These are phyloP conservation scores for Miamiensis avidus DNA, from an alignment of 169 alveolate genomes.

Conservation along the genomic window DNA sequence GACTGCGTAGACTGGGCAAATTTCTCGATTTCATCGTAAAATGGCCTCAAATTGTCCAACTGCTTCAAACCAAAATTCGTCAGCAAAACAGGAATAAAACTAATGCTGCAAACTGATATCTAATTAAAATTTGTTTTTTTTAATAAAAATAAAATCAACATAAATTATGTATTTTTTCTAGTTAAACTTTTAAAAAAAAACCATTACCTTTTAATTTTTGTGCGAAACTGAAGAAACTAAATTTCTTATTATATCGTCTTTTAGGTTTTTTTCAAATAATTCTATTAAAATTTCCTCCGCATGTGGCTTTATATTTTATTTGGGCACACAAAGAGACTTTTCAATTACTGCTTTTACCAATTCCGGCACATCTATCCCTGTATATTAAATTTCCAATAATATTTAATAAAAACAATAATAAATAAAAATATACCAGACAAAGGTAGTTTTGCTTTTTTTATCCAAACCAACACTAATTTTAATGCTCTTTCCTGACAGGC, in stretches of 20 bases:
- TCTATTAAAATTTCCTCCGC: slow-evolving; percentile 33
- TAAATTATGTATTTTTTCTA: neutral
- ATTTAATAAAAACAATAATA: too few species aligned
- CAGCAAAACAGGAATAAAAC: slow-evolving; percentile 35
- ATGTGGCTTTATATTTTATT: slow-evolving; percentile 38
- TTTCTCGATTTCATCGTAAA: slow-evolving; percentile 47
- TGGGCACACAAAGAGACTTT: slow-evolving; percentile 50
- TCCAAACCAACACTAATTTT: slow-evolving; percentile 39
- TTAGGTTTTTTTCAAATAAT: slow-evolving; percentile 33
- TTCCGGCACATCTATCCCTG: neutral
- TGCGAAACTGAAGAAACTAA: neutral
- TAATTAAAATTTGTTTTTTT: neutral
- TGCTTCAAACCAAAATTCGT: slow-evolving; percentile 58
- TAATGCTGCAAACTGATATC: slow-evolving; percentile 33
- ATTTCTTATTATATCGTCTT: neutral
- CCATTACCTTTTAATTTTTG: slow-evolving; percentile 9
- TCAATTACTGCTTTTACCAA: slow-evolving; percentile 45
- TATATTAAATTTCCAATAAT: slow-evolving; percentile 17
- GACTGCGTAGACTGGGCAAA: slow-evolving; percentile 43
- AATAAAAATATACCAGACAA: neutral
- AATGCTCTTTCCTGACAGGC: slow-evolving; percentile 58
- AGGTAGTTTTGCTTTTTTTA: slow-evolving; percentile 8
- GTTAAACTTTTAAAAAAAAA: neutral
- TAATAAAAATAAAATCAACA: neutral
- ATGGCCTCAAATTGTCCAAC: slow-evolving; percentile 56